Evolutionary conservation across 176 grass and related monocot species (phyloP), one percentile per base, ranked within the genome.

Genomic region (Oryza longistaminata): DNA sequence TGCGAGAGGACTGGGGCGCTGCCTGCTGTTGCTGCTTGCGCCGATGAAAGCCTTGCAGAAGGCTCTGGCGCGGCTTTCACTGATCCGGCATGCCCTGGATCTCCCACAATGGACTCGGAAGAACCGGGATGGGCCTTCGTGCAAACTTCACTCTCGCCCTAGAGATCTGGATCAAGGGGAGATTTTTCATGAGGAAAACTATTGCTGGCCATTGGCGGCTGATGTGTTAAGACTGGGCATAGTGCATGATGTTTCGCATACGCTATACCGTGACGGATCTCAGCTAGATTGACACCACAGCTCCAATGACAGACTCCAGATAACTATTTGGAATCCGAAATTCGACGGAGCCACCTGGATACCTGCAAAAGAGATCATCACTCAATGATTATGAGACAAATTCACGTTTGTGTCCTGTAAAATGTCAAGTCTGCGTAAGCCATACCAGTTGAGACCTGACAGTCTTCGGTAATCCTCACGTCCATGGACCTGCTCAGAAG

Each of bases 191-290:
- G 65, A 92, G 78, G 11, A 82, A 11, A 82, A 16, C 4, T 79
- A 17, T 19, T 60, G 33, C 11, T n/a, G 46, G 73, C 24, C 2
- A 49, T 17, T 40, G 19, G 11, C n/a, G 39, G 71, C 24, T n/a
- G n/a, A 17, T 76, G 12, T n/a, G 39, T 35, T 22, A 73, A 65
- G 55, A 31, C 44, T 34, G 61, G 52, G 25, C 22, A 64, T 50
- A 24, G 67, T 80, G 40, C 64, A 71, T 25, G 52, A 77, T 26
- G 15, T 26, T 13, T 29, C 73, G 46, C 33, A 86, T 64, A 70
- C 66, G 74, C 29, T 85, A 80, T 91, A 96, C 91, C 93, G n/a
- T 96, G 91, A 68, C 88, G 81, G 46, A 92, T 92, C 89, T 96
- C 88, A 49, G 83, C 83, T 81, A 98, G 82, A 85, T 90, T 94